Base-by-base conservation (phyloP, 2,329 filamentous ascomycete genomes). In the Colletotrichum incanum region DNA sequence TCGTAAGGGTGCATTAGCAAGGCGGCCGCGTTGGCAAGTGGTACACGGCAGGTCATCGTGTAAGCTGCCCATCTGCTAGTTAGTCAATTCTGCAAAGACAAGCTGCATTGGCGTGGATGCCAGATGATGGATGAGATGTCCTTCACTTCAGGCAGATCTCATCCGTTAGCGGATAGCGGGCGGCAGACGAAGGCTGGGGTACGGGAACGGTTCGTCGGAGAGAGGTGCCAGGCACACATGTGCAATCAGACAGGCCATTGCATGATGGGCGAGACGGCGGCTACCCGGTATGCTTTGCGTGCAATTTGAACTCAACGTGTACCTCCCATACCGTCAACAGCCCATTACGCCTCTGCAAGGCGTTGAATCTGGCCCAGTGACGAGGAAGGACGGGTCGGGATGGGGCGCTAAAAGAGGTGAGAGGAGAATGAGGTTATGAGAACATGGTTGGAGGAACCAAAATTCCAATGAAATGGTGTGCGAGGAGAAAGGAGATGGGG, bases 141-240 rank as follows among this genome's bases (percentile, higher is more conserved):
- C 14, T 65, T 65, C 34, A 60, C 39, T 65, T 71, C 50, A 71
- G 70, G 70, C 60, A 69, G 56, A 43, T 65, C 18, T 50, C 39
- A 18, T 47, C 59, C 34, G 26, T 59, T 49, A 47, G 60, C 55
- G 66, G 70, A 54, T 72, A 56, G 60, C 70, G 70, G 66, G 67
- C 60, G 70, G 70, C 47, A 72, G 66, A 72, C 45, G 20, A 37
- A 72, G 60, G 66, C 66, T 49, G 60, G 70, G 70, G 60, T 65
- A 61, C 23, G 41, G 47, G 66, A 31, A 39, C 50, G 59, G 59
- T 50, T 72, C 66, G 45, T 54, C 56, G 52, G 64, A 31, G 56
- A 56, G 55, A 45, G 50, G 43, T 52, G 65, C 52, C 65, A 71
- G 64, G 49, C 23, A 70, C 66, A 43, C 18, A 54, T 47, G 31